Evolutionary conservation across 1,139 yeast species (phyloP).

Genomic region (Candida anutae): DNA sequence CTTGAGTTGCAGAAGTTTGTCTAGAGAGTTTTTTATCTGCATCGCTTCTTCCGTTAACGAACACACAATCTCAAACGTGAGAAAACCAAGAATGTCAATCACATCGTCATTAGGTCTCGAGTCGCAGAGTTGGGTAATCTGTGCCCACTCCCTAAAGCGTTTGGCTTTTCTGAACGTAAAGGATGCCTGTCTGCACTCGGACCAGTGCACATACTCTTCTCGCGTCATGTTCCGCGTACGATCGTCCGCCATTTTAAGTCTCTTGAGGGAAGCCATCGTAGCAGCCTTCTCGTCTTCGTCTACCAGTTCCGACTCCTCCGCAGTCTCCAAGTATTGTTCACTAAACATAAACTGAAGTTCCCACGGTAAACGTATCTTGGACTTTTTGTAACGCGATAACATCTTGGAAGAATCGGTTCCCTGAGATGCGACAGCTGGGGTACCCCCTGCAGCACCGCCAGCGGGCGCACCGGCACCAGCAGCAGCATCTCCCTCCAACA

Average conservation of each 20-base stretch:
- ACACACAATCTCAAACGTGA: constrained; percentile 95
- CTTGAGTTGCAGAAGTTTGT: constrained; percentile 29
- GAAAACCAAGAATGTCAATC: constrained; percentile 86
- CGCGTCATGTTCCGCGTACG: constrained; percentile 89
- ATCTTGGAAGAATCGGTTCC: constrained; percentile 47
- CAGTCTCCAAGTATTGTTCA: constrained; percentile 81
- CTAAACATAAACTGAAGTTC: constrained; percentile 89
- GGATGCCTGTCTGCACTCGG: constrained; percentile 96
- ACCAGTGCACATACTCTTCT: constrained; percentile 98
- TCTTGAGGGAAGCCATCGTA: constrained; percentile 73
- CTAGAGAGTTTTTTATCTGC: constrained; percentile 67
- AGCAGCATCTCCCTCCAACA: constrained; percentile 34
- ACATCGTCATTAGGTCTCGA: constrained; percentile 94
- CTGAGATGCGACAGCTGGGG: constrained; percentile 20
- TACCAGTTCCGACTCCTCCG: constrained; percentile 69
- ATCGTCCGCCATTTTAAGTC: constrained; percentile 90
- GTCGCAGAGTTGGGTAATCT: constrained; percentile 75
- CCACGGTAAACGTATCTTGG: constrained; percentile 88
- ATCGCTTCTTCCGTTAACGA: constrained; percentile 89
- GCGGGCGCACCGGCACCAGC: constrained; percentile 28
- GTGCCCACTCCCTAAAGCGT: constrained; percentile 95
- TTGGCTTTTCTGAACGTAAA: constrained; percentile 91
- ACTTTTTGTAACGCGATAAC: constrained; percentile 65
- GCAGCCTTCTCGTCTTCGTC: constrained; percentile 91
- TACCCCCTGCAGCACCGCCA: constrained; percentile 26